Base-by-base conservation (phyloP, 2,329 filamentous ascomycete genomes). In the Cercospora sp. region DNA sequence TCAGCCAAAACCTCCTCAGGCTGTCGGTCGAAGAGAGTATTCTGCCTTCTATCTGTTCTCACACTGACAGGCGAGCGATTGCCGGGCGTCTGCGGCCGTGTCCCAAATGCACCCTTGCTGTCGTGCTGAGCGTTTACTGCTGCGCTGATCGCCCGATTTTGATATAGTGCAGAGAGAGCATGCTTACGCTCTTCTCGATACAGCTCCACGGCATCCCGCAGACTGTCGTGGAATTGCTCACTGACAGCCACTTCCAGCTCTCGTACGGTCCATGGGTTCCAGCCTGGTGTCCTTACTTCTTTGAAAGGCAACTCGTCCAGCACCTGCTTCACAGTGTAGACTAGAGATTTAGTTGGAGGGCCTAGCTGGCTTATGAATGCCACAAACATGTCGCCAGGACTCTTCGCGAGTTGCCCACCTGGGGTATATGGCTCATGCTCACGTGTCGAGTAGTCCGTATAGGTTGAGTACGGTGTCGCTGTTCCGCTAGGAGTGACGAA, bases 291-390 rank as follows among this genome's bases (percentile, higher is more conserved):
- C 4, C 26, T 58, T 42, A 5, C 89, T 58, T 67, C 45, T 62
- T 65, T 31, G 79, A 96, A 98, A 0, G 94, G 93, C 1, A 96
- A 86, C 69, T 97, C 93, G 63, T 92, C 90, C 7, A 99, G 87
- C 9, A 96, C 93, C 76, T 96, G 90, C 10, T 93, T 92, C 45
- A 99, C 81, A 0, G 95, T 98, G 74, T 91, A 95, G 2, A 93
- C 92, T n/a, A 99, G 82, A 0, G 94, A 97, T 79, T 97, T 96
- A 89, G 97, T 96, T 0, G 94, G 95, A 1, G 95, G 95, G 0
- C 95, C 95, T 23, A 99, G 83, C 72, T 95, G 88, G 20, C 87
- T 84, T 68, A 99, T 97, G 79, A 98, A 99, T 5, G 94, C 85
- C 10, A 93, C 89, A 77, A 98, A 98, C 72, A 98, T 96, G 67